These are phyloP conservation scores for Thozetella sp. DNA, from an alignment of 495 filamentous ascomycete species.

Conservation along the genomic window DNA sequence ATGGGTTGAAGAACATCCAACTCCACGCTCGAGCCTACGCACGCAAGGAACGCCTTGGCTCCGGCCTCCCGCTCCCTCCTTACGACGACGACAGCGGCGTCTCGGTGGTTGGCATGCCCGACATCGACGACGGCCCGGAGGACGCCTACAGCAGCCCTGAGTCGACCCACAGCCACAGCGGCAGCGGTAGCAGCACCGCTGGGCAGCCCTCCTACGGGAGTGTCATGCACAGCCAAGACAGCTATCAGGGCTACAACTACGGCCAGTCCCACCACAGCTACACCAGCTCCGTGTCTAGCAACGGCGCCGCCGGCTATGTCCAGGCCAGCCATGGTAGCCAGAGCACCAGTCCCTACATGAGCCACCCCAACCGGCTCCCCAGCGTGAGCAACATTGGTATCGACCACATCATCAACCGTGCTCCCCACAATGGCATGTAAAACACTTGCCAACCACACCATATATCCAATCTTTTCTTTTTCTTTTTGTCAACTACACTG, in stretches of 20 bases:
- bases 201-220: constrained; percentile 21
- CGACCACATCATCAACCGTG: constrained; percentile 55
- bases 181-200: constrained; percentile 27
- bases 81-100: constrained; percentile 54
- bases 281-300: constrained; percentile 40
- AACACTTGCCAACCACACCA: background rate
- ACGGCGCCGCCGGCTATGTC: constrained; percentile 23
- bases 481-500: too few relatives aligned
- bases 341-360: constrained; percentile 47
- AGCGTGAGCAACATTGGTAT: constrained; percentile 58
- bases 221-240: constrained; percentile 23
- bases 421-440: constrained; percentile 14
- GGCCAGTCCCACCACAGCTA: constrained; percentile 35
- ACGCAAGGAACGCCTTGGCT: constrained; percentile 52
- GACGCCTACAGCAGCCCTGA: constrained; percentile 50
- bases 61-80: constrained; percentile 32
- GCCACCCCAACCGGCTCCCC: constrained; percentile 44
- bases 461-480: background rate
- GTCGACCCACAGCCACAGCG: constrained; percentile 33
- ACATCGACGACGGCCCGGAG: constrained; percentile 47
- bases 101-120: constrained; percentile 49
- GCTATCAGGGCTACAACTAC: constrained; percentile 14
- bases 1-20: constrained; percentile 60
- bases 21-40: constrained; percentile 50
- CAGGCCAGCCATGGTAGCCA: constrained; percentile 26